A percentile compares a stretch with the other conserved stretches of the same genome.
These are phyloP conservation scores for Aureobasidium melanogenum DNA, from an alignment of 2,329 filamentous ascomycete genomes.

Conservation along the genomic window DNA sequence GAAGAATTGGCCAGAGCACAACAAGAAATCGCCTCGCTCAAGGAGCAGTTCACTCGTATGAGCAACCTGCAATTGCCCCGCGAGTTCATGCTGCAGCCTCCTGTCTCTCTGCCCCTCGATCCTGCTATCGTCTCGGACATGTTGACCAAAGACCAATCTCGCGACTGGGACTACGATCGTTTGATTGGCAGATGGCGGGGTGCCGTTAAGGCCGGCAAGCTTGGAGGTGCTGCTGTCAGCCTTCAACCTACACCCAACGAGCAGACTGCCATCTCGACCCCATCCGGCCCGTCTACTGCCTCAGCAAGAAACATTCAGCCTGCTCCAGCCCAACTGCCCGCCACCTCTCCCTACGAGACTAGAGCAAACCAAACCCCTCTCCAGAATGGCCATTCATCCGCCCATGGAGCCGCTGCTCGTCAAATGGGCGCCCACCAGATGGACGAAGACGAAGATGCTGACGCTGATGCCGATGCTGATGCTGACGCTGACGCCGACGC, in stretches of 20 bases:
- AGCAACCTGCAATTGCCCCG: slow-evolving; percentile 25
- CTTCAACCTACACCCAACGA: background rate
- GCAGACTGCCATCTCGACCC: background rate
- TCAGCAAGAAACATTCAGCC: background rate
- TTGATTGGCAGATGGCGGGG: slow-evolving; percentile 16
- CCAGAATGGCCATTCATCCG: slow-evolving; percentile 1
- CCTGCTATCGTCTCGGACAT: slow-evolving; percentile 9
- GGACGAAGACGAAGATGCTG: background rate
- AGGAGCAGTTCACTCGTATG: slow-evolving; percentile 26
- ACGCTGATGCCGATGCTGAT: slow-evolving; percentile 12
- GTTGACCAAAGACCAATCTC: slow-evolving; percentile 12
- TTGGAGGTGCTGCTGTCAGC: background rate
- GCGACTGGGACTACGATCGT: slow-evolving; percentile 15
- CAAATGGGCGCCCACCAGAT: background rate
- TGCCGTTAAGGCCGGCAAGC: slow-evolving; percentile 4
- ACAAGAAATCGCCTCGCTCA: slow-evolving; percentile 34
- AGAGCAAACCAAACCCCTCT: background rate
- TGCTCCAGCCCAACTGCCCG: background rate
- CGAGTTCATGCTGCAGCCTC: slow-evolving; percentile 22
- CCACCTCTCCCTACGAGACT: background rate
- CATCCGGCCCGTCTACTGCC: background rate
- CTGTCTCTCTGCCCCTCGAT: slow-evolving; percentile 10
- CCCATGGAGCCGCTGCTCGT: background rate
- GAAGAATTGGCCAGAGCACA: slow-evolving; percentile 31
- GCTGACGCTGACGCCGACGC: slow-evolving; percentile 14